A percentile compares a stretch with the other conserved stretches of the same genome.
Evolutionary conservation across 1,284 basidiomycete species (phyloP).

Genomic region (Naganishia sp.): DNA sequence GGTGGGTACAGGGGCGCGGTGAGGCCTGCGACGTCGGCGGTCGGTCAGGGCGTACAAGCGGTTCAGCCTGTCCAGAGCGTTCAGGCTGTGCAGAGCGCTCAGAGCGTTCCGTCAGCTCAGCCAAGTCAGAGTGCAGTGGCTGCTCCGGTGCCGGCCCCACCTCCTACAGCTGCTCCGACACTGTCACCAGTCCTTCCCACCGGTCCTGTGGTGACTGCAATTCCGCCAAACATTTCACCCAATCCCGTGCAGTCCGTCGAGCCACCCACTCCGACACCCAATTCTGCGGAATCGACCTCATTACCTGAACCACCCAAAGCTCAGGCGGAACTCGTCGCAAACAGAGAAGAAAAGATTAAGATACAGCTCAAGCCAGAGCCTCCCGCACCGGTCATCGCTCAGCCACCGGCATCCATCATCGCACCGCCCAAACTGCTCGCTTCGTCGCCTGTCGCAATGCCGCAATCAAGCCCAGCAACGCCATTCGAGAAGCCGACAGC

Average conservation of each 20-base stretch:
- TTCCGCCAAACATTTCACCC: background rate
- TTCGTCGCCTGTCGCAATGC: constrained; percentile 11
- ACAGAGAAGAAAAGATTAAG: constrained; percentile 15
- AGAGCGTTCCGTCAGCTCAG: no score
- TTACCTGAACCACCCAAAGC: background rate
- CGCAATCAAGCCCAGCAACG: constrained; percentile 12
- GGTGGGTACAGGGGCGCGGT: background rate
- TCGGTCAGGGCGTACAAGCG: background rate
- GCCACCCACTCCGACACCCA: background rate
- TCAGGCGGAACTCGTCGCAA: constrained; percentile 1
- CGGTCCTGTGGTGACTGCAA: background rate
- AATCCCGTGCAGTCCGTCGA: background rate
- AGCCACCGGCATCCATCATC: background rate
- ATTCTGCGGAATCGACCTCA: no score
- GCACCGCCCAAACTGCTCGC: background rate
- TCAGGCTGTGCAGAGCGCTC: no score
- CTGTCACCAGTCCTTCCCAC: background rate
- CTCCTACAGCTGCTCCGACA: background rate
- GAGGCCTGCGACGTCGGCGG: background rate
- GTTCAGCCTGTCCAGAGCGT: background rate
- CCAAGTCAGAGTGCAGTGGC: no score
- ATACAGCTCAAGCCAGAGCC: constrained; percentile 21
- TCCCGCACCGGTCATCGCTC: no score
- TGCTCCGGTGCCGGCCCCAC: no score
- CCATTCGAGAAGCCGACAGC: constrained; percentile 11